Conservation (phyloP, 805 yeast species). For the Naumovozyma baii region DNA sequence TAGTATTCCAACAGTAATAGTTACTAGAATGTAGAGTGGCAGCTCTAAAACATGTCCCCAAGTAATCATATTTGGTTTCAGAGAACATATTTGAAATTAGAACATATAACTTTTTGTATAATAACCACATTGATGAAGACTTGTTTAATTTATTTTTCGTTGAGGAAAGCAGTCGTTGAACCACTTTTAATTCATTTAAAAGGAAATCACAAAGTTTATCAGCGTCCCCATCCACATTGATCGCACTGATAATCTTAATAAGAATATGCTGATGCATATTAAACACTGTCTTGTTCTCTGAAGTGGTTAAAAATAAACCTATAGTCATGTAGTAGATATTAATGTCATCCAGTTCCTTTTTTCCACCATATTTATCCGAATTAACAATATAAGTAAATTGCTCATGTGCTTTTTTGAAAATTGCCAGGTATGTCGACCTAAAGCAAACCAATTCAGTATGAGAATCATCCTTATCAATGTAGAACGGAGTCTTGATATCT, state of each 20-base stretch:
- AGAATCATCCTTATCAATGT: conserved; percentile 7
- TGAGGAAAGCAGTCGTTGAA: conserved; percentile 25
- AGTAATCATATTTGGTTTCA: conserved; percentile 4
- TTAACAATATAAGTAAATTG: conserved; percentile 4
- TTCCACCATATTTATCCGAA: no score
- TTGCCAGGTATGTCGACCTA: conserved; percentile 20
- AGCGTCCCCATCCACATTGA: conserved; percentile 1
- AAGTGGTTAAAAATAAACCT: conserved; percentile 30
- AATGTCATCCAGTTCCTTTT: background rate
- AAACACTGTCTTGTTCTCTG: conserved; percentile 30
- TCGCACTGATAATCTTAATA: conserved; percentile 3
- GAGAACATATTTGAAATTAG: background rate
- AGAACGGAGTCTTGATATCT: conserved; percentile 5
- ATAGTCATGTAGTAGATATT: conserved; percentile 20
- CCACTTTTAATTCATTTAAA: conserved; percentile 10
- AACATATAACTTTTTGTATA: conserved; percentile 26
- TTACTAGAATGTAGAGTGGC: conserved; percentile 30
- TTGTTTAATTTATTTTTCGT: conserved; percentile 30
- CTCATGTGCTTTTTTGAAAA: conserved; percentile 29
- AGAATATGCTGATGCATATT: conserved; percentile 26
- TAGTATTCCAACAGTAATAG: conserved; percentile 35
- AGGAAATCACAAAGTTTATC: conserved; percentile 5
- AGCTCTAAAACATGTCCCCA: conserved; percentile 18
- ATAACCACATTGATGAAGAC: conserved; percentile 33
- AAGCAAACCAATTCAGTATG: conserved; percentile 30